Percentiles rank a stretch among this genome's conserved stretches.
These are phyloP conservation scores for Lolium rigidum DNA, from an alignment of 176 grass and related monocot genomes.

Conservation along the genomic window DNA sequence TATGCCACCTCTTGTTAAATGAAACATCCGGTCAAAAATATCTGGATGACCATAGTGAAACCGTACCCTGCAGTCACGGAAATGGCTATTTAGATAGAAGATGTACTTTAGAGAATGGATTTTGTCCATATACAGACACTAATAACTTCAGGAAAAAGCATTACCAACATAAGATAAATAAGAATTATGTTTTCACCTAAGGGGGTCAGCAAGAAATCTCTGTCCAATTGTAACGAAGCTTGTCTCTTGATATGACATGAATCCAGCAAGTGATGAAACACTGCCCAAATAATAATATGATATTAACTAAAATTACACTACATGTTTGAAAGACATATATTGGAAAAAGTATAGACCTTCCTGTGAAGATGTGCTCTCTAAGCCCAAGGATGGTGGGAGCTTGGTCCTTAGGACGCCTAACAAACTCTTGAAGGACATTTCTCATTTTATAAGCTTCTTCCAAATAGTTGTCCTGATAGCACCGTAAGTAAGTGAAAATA, in stretches of 20 bases:
- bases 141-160: neutral
- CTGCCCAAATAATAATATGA: conserved; percentile 50
- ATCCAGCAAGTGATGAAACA: conserved; percentile 97
- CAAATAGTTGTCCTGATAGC: conserved; percentile 85
- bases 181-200: conserved; percentile 61
- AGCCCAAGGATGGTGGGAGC: conserved; percentile 85
- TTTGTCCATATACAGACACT: neutral
- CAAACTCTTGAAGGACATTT: conserved; percentile 96
- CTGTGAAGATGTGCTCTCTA: conserved; percentile 97
- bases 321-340: conserved; percentile 29
- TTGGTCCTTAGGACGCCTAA: conserved; percentile 64
- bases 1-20: conserved; percentile 90
- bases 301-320: conserved; percentile 23
- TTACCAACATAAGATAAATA: conserved; percentile 18
- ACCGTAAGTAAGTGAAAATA: conserved; percentile 35
- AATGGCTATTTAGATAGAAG: conserved; percentile 3
- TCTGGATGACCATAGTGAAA: conserved; percentile 99
- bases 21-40: conserved; percentile 91
- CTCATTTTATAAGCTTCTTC: conserved; percentile 99
- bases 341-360: conserved; percentile 59
- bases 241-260: conserved; percentile 99
- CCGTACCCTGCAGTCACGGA: conserved; percentile 62
- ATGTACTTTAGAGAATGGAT: neutral
- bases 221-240: conserved; percentile 99
- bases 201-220: conserved; percentile 94